phyloP scores from a whole-genome alignment of 164 flowering plant genomes.

The Saururus chinensis region DNA sequence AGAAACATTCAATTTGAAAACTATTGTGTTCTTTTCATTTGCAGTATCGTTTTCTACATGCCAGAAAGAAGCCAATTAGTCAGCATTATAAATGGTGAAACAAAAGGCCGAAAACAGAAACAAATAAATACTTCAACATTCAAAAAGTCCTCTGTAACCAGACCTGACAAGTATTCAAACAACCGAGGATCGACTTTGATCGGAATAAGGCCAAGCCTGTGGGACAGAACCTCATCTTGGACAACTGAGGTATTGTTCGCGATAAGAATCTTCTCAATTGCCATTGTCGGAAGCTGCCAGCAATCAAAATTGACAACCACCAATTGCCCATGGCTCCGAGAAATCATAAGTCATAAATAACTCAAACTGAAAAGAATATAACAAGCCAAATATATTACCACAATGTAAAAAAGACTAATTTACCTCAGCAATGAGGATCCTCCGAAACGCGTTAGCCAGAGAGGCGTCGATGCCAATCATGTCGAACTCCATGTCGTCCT shows the following conservation, averaged over 20 bases:
- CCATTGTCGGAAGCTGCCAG: slow-evolving; percentile 84
- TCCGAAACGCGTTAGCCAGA: slow-evolving; percentile 80
- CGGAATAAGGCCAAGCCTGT: slow-evolving; percentile 88
- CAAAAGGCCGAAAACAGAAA: background rate
- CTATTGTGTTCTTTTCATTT: slow-evolving; percentile 86
- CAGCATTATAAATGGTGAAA: background rate
- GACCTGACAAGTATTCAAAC: slow-evolving; percentile 80
- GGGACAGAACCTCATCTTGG: slow-evolving; percentile 92
- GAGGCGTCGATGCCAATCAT: slow-evolving; percentile 90
- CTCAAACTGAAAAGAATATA: background rate
- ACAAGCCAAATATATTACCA: no score
- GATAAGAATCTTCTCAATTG: slow-evolving; percentile 84
- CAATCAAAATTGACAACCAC: background rate
- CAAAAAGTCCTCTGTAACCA: background rate
- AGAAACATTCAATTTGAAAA: slow-evolving; percentile 64
- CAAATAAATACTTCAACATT: background rate
- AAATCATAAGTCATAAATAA: background rate
- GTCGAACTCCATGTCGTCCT: slow-evolving; percentile 69
- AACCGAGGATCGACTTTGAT: slow-evolving; percentile 73
- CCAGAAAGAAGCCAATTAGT: background rate
- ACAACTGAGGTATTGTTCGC: slow-evolving; percentile 81
- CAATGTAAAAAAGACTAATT: no score
- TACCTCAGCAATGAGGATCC: slow-evolving; percentile 92
- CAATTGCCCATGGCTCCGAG: background rate
- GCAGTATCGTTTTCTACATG: slow-evolving; percentile 59